A percentile compares a stretch with the other conserved stretches of the same genome.
phyloP scores from a whole-genome alignment of 2,329 filamentous ascomycete species.

The Colletotrichum sp. region DNA sequence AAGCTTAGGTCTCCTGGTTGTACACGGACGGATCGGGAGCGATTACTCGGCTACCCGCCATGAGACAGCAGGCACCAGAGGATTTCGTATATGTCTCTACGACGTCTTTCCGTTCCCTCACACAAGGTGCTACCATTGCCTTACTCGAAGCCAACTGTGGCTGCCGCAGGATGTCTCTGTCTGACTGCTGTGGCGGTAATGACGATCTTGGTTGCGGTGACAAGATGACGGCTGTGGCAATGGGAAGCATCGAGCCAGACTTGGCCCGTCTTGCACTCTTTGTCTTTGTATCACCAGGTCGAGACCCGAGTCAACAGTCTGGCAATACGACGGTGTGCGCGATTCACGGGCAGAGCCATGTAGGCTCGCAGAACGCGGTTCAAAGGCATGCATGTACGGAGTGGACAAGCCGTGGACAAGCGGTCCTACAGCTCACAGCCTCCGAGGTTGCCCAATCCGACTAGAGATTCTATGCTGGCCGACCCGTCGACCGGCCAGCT shows the following conservation, averaged over 20 bases:
- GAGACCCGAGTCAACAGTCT: not conserved
- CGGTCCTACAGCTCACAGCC: not conserved
- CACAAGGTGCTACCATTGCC: not conserved
- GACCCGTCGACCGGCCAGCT: not conserved
- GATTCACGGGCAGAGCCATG: not conserved
- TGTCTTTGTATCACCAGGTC: not conserved
- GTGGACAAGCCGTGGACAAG: not conserved
- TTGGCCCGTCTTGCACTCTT: not conserved
- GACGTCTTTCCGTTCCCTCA: not conserved
- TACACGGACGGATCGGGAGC: not conserved
- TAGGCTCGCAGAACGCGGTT: not conserved
- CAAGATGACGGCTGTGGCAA: not conserved
- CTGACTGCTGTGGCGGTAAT: not conserved
- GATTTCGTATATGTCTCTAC: not conserved
- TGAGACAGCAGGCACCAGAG: not conserved
- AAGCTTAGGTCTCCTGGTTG: not conserved
- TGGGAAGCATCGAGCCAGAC: not conserved
- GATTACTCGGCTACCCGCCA: not conserved
- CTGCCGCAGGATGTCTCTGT: constrained; percentile 11
- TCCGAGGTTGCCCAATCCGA: not conserved
- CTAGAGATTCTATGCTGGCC: not conserved
- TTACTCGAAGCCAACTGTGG: not conserved
- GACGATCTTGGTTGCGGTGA: not conserved
- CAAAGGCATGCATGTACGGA: not conserved
- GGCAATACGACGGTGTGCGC: not conserved